phyloP scores from a whole-genome alignment of 441 rosid genomes.

The Populus trichocarpa region DNA sequence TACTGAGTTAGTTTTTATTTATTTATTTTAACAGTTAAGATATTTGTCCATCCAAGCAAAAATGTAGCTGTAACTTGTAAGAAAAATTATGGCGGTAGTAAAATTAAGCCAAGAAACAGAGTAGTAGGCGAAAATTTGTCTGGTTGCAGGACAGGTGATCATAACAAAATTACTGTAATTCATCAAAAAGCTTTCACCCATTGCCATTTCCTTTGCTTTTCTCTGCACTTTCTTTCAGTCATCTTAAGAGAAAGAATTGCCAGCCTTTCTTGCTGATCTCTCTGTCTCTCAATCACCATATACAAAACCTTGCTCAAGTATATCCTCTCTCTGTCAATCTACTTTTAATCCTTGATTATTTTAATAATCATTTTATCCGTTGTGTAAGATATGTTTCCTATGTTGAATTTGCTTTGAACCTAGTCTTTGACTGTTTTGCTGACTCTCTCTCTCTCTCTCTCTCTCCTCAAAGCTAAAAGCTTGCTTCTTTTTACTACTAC shows the following conservation, averaged over 20 bases:
- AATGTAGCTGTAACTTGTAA: no score
- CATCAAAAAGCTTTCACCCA: no score
- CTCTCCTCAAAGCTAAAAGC: not conserved
- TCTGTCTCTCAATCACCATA: not conserved
- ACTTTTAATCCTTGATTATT: not conserved
- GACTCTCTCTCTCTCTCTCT: not conserved
- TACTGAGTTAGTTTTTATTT: no score
- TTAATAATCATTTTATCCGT: not conserved
- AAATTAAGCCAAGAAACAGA: not conserved
- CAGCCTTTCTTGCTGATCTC: constrained; percentile 8
- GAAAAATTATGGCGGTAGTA: no score
- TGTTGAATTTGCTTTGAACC: constrained; percentile 20
- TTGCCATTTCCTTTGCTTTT: no score
- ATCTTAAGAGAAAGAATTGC: not conserved
- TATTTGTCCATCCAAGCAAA: no score
- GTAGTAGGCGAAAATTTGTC: not conserved
- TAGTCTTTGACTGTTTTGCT: not conserved
- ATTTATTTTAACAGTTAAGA: no score
- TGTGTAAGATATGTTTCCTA: not conserved
- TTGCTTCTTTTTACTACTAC: not conserved
- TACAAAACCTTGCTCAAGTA: not conserved
- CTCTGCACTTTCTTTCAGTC: not conserved
- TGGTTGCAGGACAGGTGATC: not conserved
- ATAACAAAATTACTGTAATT: no score
- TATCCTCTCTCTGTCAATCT: not conserved